These are phyloP conservation scores for Yamadazyma phyllophila DNA, from an alignment of 805 yeast genomes.

Conservation along the genomic window DNA sequence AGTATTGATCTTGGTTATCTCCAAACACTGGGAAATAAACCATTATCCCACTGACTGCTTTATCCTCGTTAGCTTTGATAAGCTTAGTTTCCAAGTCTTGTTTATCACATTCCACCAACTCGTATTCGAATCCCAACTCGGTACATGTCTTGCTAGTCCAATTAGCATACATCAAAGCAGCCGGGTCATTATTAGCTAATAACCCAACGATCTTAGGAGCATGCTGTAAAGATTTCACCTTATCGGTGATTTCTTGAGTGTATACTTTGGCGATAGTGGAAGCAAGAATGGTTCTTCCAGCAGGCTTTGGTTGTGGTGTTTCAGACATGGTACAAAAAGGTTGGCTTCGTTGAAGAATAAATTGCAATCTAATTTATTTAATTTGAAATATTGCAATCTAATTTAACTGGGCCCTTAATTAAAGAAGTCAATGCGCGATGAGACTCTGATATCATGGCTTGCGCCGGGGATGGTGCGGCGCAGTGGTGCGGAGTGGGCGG, in stretches of 20 bases:
- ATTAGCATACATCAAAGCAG: constrained; percentile 90
- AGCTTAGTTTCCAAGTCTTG: constrained; percentile 84
- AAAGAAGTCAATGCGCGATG: constrained; percentile 12
- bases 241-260: constrained; percentile 63
- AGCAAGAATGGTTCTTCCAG: constrained; percentile 84
- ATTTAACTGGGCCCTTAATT: constrained; percentile 5
- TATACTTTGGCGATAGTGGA: constrained; percentile 82
- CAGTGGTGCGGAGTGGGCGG: too few species aligned
- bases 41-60: constrained; percentile 83
- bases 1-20: constrained; percentile 88
- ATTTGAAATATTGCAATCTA: background rate
- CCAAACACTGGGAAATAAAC: constrained; percentile 98
- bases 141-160: constrained; percentile 94
- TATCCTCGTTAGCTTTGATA: constrained; percentile 77
- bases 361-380: too few species aligned
- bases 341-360: too few species aligned
- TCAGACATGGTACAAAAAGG: too few species aligned
- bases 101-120: constrained; percentile 68
- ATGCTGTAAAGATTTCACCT: constrained; percentile 50
- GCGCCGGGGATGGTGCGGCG: too few species aligned
- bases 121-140: constrained; percentile 82
- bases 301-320: constrained; percentile 27
- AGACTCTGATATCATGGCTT: constrained; percentile 6
- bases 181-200: constrained; percentile 90
- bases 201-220: constrained; percentile 86